These are phyloP conservation scores for Rhynchospora pubera DNA, from an alignment of 176 grass and related monocot species.

Conservation along the genomic window DNA sequence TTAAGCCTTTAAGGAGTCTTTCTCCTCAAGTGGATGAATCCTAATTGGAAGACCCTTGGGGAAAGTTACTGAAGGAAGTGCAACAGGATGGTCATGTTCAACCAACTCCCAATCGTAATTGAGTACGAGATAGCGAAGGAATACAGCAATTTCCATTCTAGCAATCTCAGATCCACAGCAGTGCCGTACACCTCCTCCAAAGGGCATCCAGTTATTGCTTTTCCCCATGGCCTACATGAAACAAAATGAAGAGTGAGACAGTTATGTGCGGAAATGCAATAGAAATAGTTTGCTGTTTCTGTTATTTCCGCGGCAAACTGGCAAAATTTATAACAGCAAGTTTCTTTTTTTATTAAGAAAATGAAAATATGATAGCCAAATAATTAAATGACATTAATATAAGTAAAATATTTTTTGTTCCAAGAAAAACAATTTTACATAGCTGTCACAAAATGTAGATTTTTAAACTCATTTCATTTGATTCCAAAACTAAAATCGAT, in stretches of 20 bases:
- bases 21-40: background rate
- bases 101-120: conserved; percentile 14
- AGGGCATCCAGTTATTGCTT: conserved; percentile 15
- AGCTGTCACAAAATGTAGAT: background rate
- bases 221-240: background rate
- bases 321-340: background rate
- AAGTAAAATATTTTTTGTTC: background rate
- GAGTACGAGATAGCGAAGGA: conserved; percentile 21
- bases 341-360: background rate
- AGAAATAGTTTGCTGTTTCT: no score
- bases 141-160: conserved; percentile 18
- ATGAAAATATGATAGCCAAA: background rate
- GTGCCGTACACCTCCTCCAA: conserved; percentile 20
- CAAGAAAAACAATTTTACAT: background rate
- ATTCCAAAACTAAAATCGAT: no score
- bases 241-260: background rate
- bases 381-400: background rate
- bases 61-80: background rate
- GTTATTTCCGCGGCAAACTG: background rate
- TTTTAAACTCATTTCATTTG: no score
- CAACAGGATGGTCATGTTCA: conserved; percentile 14
- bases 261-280: background rate
- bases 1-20: background rate
- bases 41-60: background rate
- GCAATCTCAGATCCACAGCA: conserved; percentile 16